Base-by-base conservation (phyloP, 768 basidiomycete species). In the Tulasnella sp. region DNA sequence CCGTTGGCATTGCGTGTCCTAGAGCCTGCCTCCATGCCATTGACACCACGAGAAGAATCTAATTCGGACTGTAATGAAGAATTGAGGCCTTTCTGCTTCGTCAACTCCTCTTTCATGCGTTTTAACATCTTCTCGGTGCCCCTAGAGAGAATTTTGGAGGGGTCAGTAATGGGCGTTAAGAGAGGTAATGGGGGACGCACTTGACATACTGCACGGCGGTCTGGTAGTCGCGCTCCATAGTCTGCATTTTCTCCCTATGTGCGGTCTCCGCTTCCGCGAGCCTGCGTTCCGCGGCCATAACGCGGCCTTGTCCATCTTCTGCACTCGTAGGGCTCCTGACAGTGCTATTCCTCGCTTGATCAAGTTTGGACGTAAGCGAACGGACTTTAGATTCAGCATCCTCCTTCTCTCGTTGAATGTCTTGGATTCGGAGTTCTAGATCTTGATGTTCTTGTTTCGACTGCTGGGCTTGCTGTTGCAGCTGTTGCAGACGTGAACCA, bases 61-160 rank as follows among this genome's bases (percentile, higher is more conserved):
- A 95, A 76, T 66, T 97, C 90, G n/a, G 79, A 72, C 69, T 97
- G 91, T 26, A 98, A 81, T 59, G 78, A 75, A 45, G 83, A 75
- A 68, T 92, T 94, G 47, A 83, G 72, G 49, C 77, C 77, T 74
- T 96, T 97, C 72, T 95, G 89, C 73, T 88, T 94, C 64, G 80
- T 86, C 60, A 97, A 74, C 68, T 98, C 96, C 59, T 94, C 95
- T 71, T 92, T 89, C 85, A 97, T 90, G 65, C 86, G 83, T 65
- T 92, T 83, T 77, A 97, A 87, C 83, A 98, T 92, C 74, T 94
- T 96, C 72, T 98, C 96, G 1, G 94, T 97, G 47, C 91, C 91
- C 79, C 89, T 92, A 68, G 23, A 61, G 63, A 23, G 34, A 38
- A 38, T 53, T 42, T 43, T 23, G 42, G 49, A n/a, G 26, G 53